Conservation (phyloP, 139 green algal genomes). For the Asterochloris sp. region DNA sequence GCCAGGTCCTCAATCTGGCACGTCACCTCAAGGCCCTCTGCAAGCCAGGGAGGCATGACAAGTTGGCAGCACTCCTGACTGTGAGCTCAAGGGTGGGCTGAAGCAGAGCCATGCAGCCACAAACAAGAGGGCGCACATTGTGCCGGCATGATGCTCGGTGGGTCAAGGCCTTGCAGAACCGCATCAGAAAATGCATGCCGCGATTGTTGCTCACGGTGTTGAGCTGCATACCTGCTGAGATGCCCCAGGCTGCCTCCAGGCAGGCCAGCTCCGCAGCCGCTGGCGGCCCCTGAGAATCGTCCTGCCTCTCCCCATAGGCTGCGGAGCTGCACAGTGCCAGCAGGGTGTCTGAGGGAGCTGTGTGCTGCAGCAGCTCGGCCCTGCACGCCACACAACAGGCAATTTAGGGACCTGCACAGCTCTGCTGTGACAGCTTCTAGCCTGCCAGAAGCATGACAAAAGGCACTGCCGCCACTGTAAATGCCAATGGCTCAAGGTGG, state of each 20-base stretch:
- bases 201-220: not conserved
- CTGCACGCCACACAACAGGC: not conserved
- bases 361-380: not conserved
- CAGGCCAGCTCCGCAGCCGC: conserved; percentile 2
- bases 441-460: not conserved
- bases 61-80: not conserved
- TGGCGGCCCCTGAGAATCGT: not conserved
- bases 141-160: not conserved
- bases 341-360: conserved; percentile 10
- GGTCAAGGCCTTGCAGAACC: not conserved
- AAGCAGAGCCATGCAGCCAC: not conserved
- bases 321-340: conserved; percentile 7
- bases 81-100: not conserved
- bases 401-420: not conserved
- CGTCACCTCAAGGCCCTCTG: conserved; percentile 1
- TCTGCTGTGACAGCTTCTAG: not conserved
- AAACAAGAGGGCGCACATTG: not conserved
- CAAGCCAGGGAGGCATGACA: not conserved
- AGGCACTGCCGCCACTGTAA: not conserved
- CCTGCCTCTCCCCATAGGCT: conserved; percentile 8
- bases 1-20: conserved; percentile 10
- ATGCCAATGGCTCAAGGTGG: not conserved
- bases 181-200: not conserved
- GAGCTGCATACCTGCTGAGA: not conserved
- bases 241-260: conserved; percentile 1